Evolutionary conservation across 2,329 filamentous ascomycete genomes (phyloP).

Genomic region (Pseudopyricularia cyperi): DNA sequence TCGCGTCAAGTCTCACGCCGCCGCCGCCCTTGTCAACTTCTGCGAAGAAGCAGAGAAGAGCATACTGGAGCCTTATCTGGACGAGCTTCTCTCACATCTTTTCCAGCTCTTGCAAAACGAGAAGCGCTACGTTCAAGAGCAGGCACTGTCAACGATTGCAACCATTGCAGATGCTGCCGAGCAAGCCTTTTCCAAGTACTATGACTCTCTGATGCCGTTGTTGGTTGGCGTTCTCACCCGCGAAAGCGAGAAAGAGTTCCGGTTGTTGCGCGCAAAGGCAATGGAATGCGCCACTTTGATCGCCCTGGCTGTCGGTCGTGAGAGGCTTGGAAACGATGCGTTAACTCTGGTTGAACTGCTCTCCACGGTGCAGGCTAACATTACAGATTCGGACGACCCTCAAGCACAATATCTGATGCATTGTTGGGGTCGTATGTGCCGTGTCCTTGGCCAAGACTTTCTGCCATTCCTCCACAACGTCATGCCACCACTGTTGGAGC

Average conservation of each 20-base stretch:
- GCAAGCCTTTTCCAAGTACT: slow-evolving; percentile 88
- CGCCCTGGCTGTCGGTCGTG: slow-evolving; percentile 85
- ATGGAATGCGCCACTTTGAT: slow-evolving; percentile 99
- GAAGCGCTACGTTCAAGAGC: slow-evolving; percentile 94
- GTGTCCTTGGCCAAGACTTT: slow-evolving; percentile 82
- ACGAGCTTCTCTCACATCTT: slow-evolving; percentile 71
- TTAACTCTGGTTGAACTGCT: slow-evolving; percentile 78
- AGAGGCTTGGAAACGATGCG: slow-evolving; percentile 79
- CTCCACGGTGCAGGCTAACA: slow-evolving; percentile 72
- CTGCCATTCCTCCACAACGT: slow-evolving; percentile 84
- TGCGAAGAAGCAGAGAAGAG: slow-evolving; percentile 95
- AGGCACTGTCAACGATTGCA: slow-evolving; percentile 92
- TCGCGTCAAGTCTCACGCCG: slow-evolving; percentile 91
- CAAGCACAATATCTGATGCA: slow-evolving; percentile 96
- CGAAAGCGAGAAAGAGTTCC: slow-evolving; percentile 87
- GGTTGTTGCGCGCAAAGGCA: slow-evolving; percentile 84
- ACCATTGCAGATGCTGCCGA: slow-evolving; percentile 98
- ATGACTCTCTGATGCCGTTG: slow-evolving; percentile 89
- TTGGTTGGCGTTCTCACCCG: slow-evolving; percentile 80
- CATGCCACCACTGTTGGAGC: slow-evolving; percentile 83
- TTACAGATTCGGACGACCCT: slow-evolving; percentile 84
- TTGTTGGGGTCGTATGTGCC: slow-evolving; percentile 98
- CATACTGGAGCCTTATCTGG: slow-evolving; percentile 84
- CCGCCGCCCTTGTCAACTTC: slow-evolving; percentile 96
- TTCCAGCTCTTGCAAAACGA: slow-evolving; percentile 80